Base-by-base conservation (phyloP, 1,284 basidiomycete species). In the Anthracocystis setariae region DNA sequence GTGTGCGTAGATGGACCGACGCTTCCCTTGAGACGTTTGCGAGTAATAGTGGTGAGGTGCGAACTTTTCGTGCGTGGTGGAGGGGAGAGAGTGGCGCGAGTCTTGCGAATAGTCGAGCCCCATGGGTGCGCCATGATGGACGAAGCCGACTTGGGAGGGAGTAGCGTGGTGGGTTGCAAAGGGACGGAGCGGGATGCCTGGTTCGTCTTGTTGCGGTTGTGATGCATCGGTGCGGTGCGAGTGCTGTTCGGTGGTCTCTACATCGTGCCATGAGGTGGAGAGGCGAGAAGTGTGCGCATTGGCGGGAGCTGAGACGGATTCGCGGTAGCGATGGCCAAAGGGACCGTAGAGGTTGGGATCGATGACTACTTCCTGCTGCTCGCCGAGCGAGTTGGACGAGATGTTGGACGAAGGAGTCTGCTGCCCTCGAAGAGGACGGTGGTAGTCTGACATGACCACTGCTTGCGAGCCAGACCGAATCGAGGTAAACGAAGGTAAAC, bases 301-400 rank as follows among this genome's bases (percentile, higher is more conserved):
- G 32, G 32, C n/a, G 7, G 15, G 33, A 7, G 44, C 27, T 0
- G 15, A 18, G 3, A 27, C 23, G 44, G 38, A 56, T 2, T 60
- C 53, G 24, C 37, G 55, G n/a, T 73, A 64, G 2, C 46, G 39
- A 42, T 63, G 53, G 8, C 71, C 71, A 25, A 68, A 73, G 12
- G 67, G 61, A 13, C 66, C 71, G 27, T 70, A 73, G 15, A 68
- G 52, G 42, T 73, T 73, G 15, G 71, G 71, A 23, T 73, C 66
- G 48, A 69, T 69, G 35, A 69, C 42, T 17, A 46, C 42, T 17
- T 57, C 32, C 10, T 58, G 24, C 20, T 46, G 48, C 3, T 54
- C 43, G 5, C n/a, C 42, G 12, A 21, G 29, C 4, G 13, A 17
- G 5, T 35, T 17, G 23, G 46, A 21, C 17, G 38, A 15, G 3